phyloP scores from a whole-genome alignment of 2,329 filamentous ascomycete species.

The Scedosporium dehoogii region DNA sequence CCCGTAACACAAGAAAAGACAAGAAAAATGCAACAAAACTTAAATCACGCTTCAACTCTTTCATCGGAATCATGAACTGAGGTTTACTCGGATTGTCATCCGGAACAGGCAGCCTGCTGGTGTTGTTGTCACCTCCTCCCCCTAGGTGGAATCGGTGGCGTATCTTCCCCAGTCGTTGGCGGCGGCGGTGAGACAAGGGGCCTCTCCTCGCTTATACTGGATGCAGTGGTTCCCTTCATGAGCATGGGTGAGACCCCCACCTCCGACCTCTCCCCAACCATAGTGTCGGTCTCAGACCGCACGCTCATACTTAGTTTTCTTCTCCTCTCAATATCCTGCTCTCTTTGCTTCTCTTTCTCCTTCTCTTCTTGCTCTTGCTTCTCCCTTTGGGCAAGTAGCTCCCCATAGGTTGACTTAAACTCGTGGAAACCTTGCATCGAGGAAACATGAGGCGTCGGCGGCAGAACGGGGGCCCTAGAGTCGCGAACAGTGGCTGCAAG shows the following conservation, averaged over 20 bases:
- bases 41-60: background rate
- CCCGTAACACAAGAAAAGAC: background rate
- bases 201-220: background rate
- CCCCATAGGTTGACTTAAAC: background rate
- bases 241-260: background rate
- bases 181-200: background rate
- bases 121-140: background rate
- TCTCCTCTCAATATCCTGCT: background rate
- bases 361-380: background rate
- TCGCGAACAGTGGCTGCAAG: background rate
- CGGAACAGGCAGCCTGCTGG: background rate
- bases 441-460: background rate
- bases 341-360: background rate
- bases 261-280: background rate
- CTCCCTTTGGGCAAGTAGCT: background rate
- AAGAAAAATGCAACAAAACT: background rate
- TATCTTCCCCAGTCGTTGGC: background rate
- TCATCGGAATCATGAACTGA: background rate
- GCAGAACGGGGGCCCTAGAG: conserved; percentile 2
- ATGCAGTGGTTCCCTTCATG: background rate
- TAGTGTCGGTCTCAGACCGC: background rate
- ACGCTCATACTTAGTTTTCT: background rate
- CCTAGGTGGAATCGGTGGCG: background rate
- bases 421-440: conserved; percentile 1
- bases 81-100: background rate